Base-by-base conservation (phyloP, 257 asterid genomes). In the Nicotiana tabacum region DNA sequence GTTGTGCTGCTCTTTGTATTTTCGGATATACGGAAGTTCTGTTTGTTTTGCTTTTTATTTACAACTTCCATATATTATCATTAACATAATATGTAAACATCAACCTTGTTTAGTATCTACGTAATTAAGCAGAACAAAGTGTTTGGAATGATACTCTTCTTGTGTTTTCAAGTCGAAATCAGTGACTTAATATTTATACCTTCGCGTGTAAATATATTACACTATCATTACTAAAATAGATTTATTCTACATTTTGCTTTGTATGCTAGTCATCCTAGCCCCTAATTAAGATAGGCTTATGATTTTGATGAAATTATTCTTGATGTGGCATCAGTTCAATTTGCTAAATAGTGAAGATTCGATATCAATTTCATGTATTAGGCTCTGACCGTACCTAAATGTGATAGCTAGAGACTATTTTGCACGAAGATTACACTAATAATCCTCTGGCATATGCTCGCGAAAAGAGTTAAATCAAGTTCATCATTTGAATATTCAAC, bases 1-100 rank as follows among this genome's bases (percentile, higher is more conserved):
- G 88, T 76, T 53, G 56, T 29, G 86, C 35, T 37, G 86, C 58
- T 72, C 72, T 70, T 64, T 53, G 58, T 67, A 13, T 32, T 70
- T 70, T 70, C 2, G 12, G 33, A 69, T n/a, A n/a, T 39, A 11
- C 2, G 39, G 12, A 37, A n/a, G 18, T 69, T 39, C 78, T 39
- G 35, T 67, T 33, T 17, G 17, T 58, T 5, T 43, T 70, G 57
- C 43, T 70, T 39, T 70, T 39, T n/a, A 10, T 24, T 30, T 43
- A 43, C 11, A 9, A 39, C 5, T 70, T 39, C 33, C 33, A 70
- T 70, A 2, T n/a, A 37, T 18, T 17, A 43, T 69, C 29, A 68
- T 18, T 6, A 9, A 66, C 35, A 17, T 35, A 56, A 56, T 56
- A 15, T 56, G 6, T 56, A 56, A 15, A 16, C 61, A 16, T 16